A percentile compares a stretch with the other conserved stretches of the same genome.
These are phyloP conservation scores for Flaveria ramosissima DNA, from an alignment of 129 eudicot genomes.

Conservation along the genomic window DNA sequence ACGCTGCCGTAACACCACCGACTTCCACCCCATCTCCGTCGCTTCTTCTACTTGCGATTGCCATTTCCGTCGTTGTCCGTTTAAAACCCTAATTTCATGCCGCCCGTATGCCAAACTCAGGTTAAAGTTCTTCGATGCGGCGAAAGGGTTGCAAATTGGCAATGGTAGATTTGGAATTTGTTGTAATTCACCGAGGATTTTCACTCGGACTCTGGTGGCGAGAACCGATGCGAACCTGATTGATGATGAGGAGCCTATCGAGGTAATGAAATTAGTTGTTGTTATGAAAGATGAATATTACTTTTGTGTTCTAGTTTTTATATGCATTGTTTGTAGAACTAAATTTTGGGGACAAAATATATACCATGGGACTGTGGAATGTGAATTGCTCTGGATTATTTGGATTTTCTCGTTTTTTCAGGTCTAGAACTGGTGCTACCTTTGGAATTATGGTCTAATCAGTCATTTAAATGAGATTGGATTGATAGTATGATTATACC, in stretches of 20 bases:
- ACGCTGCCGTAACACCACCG: slow-evolving; percentile 1
- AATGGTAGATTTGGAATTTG: slow-evolving; percentile 15
- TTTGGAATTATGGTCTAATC: not conserved
- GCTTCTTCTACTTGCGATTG: slow-evolving; percentile 42
- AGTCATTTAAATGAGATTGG: not conserved
- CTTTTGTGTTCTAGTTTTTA: slow-evolving; percentile 2
- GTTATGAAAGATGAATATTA: not conserved
- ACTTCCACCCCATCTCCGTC: slow-evolving; percentile 41
- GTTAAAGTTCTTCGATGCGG: slow-evolving; percentile 7
- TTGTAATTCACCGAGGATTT: slow-evolving; percentile 16
- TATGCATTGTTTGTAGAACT: slow-evolving; percentile 16
- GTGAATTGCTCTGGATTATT: not conserved
- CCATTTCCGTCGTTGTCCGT: slow-evolving; percentile 33
- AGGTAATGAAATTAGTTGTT: slow-evolving; percentile 39
- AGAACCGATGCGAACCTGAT: slow-evolving; percentile 55
- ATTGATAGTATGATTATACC: not conserved
- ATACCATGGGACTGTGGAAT: not conserved
- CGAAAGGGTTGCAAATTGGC: slow-evolving; percentile 24
- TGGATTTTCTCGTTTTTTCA: no score
- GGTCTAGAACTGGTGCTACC: not conserved
- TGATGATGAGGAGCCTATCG: slow-evolving; percentile 31
- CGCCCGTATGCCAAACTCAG: slow-evolving; percentile 17
- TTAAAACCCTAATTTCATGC: slow-evolving; percentile 36
- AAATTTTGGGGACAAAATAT: slow-evolving; percentile 9
- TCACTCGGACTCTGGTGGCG: slow-evolving; percentile 37